Evolutionary conservation across 106 monocot genomes (phyloP).

Genomic region (Cymbidium sinense): DNA sequence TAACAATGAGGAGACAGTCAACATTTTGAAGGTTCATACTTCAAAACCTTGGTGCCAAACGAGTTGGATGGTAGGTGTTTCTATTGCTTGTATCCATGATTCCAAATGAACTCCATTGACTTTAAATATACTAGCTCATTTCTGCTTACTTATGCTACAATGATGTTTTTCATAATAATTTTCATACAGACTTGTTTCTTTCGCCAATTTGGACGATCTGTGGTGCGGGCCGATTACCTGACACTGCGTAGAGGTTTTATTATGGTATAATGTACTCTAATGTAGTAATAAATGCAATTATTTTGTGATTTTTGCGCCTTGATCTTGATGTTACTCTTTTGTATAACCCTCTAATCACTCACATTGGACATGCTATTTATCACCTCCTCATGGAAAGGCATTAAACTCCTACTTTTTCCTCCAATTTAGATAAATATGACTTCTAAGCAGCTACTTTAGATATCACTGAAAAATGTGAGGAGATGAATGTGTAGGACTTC

Average conservation of each 20-base stretch:
- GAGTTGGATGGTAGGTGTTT: conserved; percentile 71
- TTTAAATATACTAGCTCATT: neutral
- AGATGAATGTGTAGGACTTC: too few relatives aligned
- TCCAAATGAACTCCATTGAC: neutral
- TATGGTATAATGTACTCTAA: conserved; percentile 32
- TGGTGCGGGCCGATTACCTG: conserved; percentile 96
- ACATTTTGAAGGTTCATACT: conserved; percentile 52
- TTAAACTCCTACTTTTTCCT: neutral
- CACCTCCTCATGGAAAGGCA: neutral
- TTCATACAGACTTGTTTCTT: conserved; percentile 81
- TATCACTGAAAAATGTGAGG: too few relatives aligned
- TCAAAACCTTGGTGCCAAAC: conserved; percentile 57
- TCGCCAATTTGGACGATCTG: conserved; percentile 83
- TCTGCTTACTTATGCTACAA: neutral
- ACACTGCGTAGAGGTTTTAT: conserved; percentile 89
- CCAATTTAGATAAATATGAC: neutral
- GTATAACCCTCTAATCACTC: neutral
- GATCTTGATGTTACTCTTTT: neutral
- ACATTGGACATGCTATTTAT: too few relatives aligned
- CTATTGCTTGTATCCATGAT: neutral
- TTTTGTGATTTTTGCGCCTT: neutral
- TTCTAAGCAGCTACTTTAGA: too few relatives aligned
- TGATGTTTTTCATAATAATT: conserved; percentile 5
- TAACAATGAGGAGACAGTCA: conserved; percentile 83
- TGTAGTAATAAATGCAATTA: neutral